A percentile compares a stretch with the other conserved stretches of the same genome.
phyloP scores from a whole-genome alignment of 768 basidiomycete species.

The Trametes villosa region DNA sequence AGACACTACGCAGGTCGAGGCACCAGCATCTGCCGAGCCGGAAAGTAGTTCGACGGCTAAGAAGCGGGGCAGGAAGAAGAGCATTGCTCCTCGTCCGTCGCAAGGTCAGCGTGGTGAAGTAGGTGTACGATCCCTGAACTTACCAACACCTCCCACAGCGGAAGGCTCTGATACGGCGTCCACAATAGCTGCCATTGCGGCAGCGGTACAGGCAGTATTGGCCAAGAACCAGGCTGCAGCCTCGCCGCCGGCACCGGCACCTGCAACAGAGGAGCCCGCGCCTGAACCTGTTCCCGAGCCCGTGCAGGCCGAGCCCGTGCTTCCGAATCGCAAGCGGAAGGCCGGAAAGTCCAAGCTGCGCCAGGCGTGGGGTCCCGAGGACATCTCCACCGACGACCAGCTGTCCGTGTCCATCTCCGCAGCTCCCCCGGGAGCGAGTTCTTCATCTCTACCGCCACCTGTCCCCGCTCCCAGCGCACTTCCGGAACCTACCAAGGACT shows the following conservation, averaged over 20 bases:
- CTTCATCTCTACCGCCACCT: neutral
- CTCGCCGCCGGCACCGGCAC: neutral
- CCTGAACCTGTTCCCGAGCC: neutral
- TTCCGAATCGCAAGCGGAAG: conserved; percentile 17
- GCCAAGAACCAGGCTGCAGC: neutral
- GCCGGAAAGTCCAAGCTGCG: conserved; percentile 19
- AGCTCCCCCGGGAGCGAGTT: neutral
- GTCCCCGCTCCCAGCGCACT: neutral
- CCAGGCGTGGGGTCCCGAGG: conserved; percentile 20
- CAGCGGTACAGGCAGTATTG: neutral
- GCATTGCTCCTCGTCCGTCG: neutral
- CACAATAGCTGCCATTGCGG: neutral
- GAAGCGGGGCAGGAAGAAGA: conserved; percentile 6
- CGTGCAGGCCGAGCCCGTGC: neutral
- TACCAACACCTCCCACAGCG: neutral
- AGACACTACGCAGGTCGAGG: neutral
- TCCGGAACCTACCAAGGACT: neutral
- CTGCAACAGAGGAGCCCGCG: neutral
- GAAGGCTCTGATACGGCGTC: neutral
- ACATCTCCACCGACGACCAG: conserved; percentile 1
- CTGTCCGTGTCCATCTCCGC: neutral
- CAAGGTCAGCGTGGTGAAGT: neutral
- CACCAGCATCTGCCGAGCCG: neutral
- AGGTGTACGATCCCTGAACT: too few species aligned
- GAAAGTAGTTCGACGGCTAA: neutral